Percentiles rank a stretch among this genome's conserved stretches.
These are phyloP conservation scores for Paraphaeosphaeria sporulosa DNA, from an alignment of 2,329 filamentous ascomycete species.

Conservation along the genomic window DNA sequence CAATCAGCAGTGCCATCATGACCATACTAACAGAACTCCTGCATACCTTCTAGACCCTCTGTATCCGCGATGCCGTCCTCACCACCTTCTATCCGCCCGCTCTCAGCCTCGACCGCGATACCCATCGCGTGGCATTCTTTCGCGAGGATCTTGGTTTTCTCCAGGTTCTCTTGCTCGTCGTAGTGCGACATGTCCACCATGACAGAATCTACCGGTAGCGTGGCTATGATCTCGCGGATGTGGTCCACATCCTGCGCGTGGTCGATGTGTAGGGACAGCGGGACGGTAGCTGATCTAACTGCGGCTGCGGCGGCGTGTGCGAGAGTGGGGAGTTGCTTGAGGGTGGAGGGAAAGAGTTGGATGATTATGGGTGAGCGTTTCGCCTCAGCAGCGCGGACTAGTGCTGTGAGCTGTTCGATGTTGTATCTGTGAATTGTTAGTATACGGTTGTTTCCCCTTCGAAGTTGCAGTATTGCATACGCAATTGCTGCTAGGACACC, in stretches of 20 bases:
- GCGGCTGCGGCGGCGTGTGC: slow-evolving; percentile 54
- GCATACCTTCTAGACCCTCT: slow-evolving; percentile 63
- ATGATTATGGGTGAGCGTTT: slow-evolving; percentile 46
- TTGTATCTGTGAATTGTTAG: slow-evolving; percentile 38
- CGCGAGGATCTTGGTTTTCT: slow-evolving; percentile 67
- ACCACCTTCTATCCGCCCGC: slow-evolving; percentile 73
- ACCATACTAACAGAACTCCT: neutral
- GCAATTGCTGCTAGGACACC: slow-evolving; percentile 61
- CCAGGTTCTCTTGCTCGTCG: slow-evolving; percentile 74
- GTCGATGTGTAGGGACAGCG: slow-evolving; percentile 57
- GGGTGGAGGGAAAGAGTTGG: slow-evolving; percentile 65
- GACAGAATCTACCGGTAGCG: slow-evolving; percentile 72
- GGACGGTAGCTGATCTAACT: slow-evolving; percentile 51
- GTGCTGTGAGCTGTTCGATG: slow-evolving; percentile 44
- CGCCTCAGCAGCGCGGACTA: slow-evolving; percentile 44
- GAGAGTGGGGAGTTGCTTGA: slow-evolving; percentile 66
- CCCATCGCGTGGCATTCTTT: slow-evolving; percentile 68
- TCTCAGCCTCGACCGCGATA: slow-evolving; percentile 74
- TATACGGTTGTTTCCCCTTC: neutral
- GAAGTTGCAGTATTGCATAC: slow-evolving; percentile 22
- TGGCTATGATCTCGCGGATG: slow-evolving; percentile 51
- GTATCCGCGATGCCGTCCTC: slow-evolving; percentile 78
- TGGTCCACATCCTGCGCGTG: slow-evolving; percentile 56
- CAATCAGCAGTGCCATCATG: neutral
- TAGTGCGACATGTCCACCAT: slow-evolving; percentile 82